Evolutionary conservation across 2,329 filamentous ascomycete genomes (phyloP).

Genomic region (Calonectria fujianensis): DNA sequence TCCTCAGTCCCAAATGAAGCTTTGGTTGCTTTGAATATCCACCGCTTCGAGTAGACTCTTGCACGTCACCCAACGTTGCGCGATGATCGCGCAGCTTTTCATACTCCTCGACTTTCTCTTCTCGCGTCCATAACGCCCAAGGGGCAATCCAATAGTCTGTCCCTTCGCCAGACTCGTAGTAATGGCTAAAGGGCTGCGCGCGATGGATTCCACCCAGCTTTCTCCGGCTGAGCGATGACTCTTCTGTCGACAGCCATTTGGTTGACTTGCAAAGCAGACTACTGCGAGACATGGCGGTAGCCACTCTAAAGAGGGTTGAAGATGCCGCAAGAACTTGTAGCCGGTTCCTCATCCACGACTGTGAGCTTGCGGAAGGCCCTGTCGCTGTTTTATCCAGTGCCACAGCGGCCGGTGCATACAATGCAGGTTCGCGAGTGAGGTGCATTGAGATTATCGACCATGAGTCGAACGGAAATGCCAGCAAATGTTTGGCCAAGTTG

Average conservation of each 20-base stretch:
- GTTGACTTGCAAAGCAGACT: neutral
- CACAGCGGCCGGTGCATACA: conserved; percentile 8
- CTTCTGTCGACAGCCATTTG: neutral
- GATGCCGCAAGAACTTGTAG: neutral
- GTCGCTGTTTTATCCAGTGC: neutral
- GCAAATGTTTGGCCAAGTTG: conserved; percentile 1
- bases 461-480: conserved; percentile 2
- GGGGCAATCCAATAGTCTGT: conserved; percentile 11
- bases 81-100: neutral
- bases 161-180: neutral
- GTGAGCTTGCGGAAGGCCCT: neutral
- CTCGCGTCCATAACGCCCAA: conserved; percentile 8
- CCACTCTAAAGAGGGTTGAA: neutral
- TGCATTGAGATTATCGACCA: conserved; percentile 8
- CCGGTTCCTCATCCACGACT: conserved; percentile 15
- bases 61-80: neutral
- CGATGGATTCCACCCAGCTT: conserved; percentile 12
- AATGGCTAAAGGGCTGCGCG: conserved; percentile 19
- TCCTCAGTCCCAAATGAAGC: neutral
- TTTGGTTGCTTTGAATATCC: neutral
- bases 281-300: neutral
- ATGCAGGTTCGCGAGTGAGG: neutral
- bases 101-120: neutral
- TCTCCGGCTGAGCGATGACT: neutral
- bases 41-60: neutral